Percentiles rank a stretch among this genome's conserved stretches.
These are phyloP conservation scores for Maudiozyma pseudohumilis DNA, from an alignment of 805 yeast genomes.

Conservation along the genomic window DNA sequence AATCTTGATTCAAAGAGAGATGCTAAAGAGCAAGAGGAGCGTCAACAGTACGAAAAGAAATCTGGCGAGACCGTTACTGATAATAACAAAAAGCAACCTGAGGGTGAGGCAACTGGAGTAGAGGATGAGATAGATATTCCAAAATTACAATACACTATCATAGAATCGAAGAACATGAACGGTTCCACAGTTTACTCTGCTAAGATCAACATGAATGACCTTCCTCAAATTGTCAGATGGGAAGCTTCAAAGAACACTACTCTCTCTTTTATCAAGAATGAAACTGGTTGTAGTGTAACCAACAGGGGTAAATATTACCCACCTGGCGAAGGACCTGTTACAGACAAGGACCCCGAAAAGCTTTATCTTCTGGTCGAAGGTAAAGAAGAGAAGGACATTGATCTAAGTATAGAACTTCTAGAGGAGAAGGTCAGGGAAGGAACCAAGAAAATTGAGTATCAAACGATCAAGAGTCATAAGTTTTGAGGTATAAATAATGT, in stretches of 20 bases:
- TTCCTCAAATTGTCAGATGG: constrained; percentile 78
- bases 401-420: constrained; percentile 47
- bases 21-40: constrained; percentile 13
- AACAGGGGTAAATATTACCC: constrained; percentile 72
- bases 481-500: constrained; percentile 26
- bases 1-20: constrained; percentile 48
- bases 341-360: constrained; percentile 56
- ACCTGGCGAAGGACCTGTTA: constrained; percentile 43
- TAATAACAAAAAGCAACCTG: constrained; percentile 4
- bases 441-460: constrained; percentile 38
- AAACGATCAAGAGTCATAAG: constrained; percentile 38
- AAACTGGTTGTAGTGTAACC: constrained; percentile 68
- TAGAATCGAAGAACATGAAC: constrained; percentile 46
- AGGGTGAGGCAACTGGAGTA: neutral
- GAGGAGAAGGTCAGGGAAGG: constrained; percentile 49
- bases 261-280: constrained; percentile 53
- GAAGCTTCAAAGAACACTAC: constrained; percentile 59
- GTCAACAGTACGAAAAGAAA: neutral
- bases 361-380: constrained; percentile 74
- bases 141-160: constrained; percentile 41
- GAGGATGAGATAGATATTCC: constrained; percentile 18
- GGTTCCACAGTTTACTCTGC: constrained; percentile 53
- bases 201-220: constrained; percentile 67
- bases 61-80: constrained; percentile 6
- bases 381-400: constrained; percentile 46